Evolutionary conservation across 371 early-diverging fungal species (phyloP).

Genomic region (Blakeslea trispora): DNA sequence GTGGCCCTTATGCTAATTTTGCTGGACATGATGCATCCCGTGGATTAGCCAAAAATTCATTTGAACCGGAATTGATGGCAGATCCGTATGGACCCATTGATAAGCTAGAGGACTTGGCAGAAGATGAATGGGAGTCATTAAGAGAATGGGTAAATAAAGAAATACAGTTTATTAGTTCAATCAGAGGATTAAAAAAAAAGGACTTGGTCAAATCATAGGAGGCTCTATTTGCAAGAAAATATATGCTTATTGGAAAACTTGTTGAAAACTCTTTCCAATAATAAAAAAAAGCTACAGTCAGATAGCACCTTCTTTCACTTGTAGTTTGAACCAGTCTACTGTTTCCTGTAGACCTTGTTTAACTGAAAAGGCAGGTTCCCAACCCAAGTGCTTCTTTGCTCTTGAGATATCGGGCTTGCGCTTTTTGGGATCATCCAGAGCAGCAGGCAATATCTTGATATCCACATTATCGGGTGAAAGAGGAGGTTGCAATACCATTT

Average conservation of each 20-base stretch:
- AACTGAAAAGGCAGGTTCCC: constrained; percentile 79
- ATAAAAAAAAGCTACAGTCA: constrained; percentile 14
- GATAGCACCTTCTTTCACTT: constrained; percentile 43
- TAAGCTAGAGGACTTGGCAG: constrained; percentile 71
- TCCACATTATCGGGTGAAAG: constrained; percentile 42
- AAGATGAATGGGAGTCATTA: constrained; percentile 75
- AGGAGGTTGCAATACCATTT: constrained; percentile 58
- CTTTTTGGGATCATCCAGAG: constrained; percentile 82
- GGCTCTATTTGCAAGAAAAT: constrained; percentile 19
- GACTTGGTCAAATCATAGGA: constrained; percentile 6
- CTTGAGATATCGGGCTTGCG: constrained; percentile 79
- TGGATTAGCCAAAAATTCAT: constrained; percentile 88
- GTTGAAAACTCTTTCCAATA: constrained; percentile 24
- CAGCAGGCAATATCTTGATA: constrained; percentile 70
- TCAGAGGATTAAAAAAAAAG: too few species aligned
- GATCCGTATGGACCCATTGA: constrained; percentile 80
- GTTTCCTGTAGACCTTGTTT: constrained; percentile 84
- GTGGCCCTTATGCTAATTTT: constrained; percentile 90
- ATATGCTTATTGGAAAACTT: constrained; percentile 26
- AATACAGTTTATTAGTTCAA: not conserved
- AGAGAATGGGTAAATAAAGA: constrained; percentile 63
- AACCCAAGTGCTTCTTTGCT: constrained; percentile 68
- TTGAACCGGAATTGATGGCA: constrained; percentile 78
- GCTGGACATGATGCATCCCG: constrained; percentile 85
- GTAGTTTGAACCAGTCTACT: constrained; percentile 75